Evolutionary conservation across 176 grass and related monocot genomes (phyloP).

Genomic region (Aegilops bicornis): DNA sequence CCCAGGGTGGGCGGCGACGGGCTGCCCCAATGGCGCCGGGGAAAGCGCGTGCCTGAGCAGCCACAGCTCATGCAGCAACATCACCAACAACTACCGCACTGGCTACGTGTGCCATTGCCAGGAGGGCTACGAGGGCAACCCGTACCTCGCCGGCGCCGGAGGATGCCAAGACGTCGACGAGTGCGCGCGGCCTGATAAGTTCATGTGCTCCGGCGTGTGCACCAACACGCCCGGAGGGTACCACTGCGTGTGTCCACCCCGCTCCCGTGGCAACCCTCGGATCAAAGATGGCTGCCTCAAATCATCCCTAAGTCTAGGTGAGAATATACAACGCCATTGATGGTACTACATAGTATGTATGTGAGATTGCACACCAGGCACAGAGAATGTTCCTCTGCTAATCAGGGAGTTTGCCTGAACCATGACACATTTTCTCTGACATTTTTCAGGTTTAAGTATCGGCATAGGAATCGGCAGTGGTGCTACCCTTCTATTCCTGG

Average conservation of each 20-base stretch:
- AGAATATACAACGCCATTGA: neutral
- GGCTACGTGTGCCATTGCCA: slow-evolving; percentile 26
- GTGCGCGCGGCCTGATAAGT: neutral
- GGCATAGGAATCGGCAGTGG: slow-evolving; percentile 48
- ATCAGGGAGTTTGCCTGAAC: neutral
- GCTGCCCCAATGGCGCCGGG: neutral
- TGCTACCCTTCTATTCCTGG: slow-evolving; percentile 28
- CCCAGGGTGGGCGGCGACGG: neutral
- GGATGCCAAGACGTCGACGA: slow-evolving; percentile 49
- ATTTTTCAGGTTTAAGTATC: slow-evolving; percentile 37
- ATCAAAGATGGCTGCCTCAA: slow-evolving; percentile 14
- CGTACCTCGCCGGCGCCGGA: slow-evolving; percentile 21
- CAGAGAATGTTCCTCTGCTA: neutral
- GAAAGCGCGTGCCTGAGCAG: neutral
- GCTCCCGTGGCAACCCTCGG: neutral
- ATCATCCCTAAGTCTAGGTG: neutral
- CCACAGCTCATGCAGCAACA: neutral
- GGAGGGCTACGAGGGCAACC: slow-evolving; percentile 47
- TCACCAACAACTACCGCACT: neutral
- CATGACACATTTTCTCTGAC: neutral
- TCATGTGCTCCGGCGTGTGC: slow-evolving; percentile 22
- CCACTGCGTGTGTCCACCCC: slow-evolving; percentile 6
- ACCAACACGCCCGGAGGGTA: neutral
- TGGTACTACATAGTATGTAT: neutral
- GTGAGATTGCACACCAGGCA: neutral